Base-by-base conservation (phyloP, 768 basidiomycete species). In the Cubamyces lactineus region DNA sequence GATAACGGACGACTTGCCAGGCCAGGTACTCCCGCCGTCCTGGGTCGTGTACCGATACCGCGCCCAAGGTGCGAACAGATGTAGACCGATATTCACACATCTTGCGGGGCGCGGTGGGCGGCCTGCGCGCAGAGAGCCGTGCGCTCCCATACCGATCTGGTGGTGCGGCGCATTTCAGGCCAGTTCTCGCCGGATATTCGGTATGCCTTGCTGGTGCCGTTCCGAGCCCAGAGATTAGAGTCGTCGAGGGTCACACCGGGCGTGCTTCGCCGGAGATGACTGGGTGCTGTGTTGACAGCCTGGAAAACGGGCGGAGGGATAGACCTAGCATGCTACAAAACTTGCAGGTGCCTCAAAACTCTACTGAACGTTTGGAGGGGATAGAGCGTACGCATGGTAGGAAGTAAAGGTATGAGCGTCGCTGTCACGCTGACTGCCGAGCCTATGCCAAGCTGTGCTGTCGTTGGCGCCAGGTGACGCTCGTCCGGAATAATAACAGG, bases 121-220 rank as follows among this genome's bases (percentile, higher is more conserved):
- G 46, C 53, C 49, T 41, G 48, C 28, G 40, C 48, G 19, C 23
- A 41, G 40, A 42, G 23, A 24, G 39, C 9, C n/a, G 21, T 21
- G 42, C 41, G 42, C 51, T 63, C 62, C 57, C 62, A 64, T 64
- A 51, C 62, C 62, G 58, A 43, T 50, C 52, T 53, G 47, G 62
- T 40, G 62, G 62, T 11, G 53, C 57, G 48, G 28, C n/a, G 49
- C 57, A 47, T 42, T 57, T 38, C 38, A 58, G 52, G 62, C 28
- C 57, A 58, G 16, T 57, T 63, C 57, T 58, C 57, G 62, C 62
- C 62, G 62, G 57, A 54, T 47, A 53, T n/a, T 59, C 62, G 62
- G 62, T 58, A 63, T 58, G 46, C 30, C 46, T 58, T 30, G 46
- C 51, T 26, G 40, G 39, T 49, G 45, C 52, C 48, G 51, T 28